Evolutionary conservation across 768 basidiomycete species (phyloP), one percentile per base, ranked within the genome.

Genomic region (Rhodotorula babjevae): DNA sequence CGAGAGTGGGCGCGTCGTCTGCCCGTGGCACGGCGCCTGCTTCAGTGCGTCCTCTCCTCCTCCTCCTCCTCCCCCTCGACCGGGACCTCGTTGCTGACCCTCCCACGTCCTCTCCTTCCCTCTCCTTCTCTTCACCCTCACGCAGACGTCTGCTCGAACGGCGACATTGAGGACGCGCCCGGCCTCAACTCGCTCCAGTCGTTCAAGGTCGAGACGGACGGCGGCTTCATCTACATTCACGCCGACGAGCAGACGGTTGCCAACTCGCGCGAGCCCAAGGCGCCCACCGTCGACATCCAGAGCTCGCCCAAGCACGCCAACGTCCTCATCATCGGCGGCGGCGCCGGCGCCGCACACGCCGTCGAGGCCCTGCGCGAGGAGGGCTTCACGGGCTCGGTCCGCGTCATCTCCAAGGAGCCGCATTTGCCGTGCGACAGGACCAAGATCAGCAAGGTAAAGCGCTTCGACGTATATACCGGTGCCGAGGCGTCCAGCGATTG

Each of bases 1-100:
- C 15, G 84, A 88, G 47, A 89, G 90, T 79, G 92, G 90, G 18
- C 83, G 90, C 71, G 86, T 94, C 29, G 87, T 90, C 61, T 94
- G 92, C 77, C 90, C 90, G 19, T 93, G 91, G 92, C 91, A 92
- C 78, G 91, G 91, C 84, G 92, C 92, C 46, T 93, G 92, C 81
- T 95, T 93, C 84, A 90, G 60, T 61, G n/a, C 25, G 60, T 36
- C 31, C 23, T 59, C 42, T 1, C 57, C 36, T 56, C n/a, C 29
- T 19, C 11, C 16, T 14, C 10, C 29, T 9, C n/a, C 14, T 16
- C 31, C 4, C 57, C 3, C 21, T n/a, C 14, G 33, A 8, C 10
- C 12, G 9, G 36, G 36, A 36, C 36, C 33, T 5, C 16, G n/a
- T 31, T 14, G 16, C 36, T 36, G 31, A 59, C 57, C 19, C 57